A percentile compares a stretch with the other conserved stretches of the same genome.
Evolutionary conservation across 164 flowering plant genomes (phyloP).

Genomic region (Macadamia tetraphylla): DNA sequence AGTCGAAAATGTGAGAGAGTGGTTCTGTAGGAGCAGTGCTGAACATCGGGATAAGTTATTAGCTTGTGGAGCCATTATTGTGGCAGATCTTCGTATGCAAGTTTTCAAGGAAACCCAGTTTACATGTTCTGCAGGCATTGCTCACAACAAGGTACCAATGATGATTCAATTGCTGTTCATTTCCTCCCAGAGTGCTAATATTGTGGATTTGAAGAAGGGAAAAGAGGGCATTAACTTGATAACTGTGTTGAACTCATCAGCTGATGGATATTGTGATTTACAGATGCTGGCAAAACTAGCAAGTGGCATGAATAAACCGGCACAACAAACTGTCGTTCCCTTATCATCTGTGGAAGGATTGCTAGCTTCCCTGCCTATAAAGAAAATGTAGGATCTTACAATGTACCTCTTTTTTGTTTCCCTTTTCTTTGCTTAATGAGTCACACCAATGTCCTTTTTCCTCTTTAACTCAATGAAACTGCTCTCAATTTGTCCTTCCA

Average conservation of each 20-base stretch:
- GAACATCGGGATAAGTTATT: slow-evolving; percentile 72
- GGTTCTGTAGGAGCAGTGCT: slow-evolving; percentile 64
- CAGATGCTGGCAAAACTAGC: slow-evolving; percentile 98
- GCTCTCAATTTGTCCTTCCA: not conserved
- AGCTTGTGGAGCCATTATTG: slow-evolving; percentile 90
- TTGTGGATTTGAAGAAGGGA: too few relatives aligned
- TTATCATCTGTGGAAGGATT: slow-evolving; percentile 57
- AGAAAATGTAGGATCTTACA: slow-evolving; percentile 59
- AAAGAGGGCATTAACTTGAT: not conserved
- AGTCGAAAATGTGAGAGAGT: slow-evolving; percentile 47
- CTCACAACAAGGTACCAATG: slow-evolving; percentile 79
- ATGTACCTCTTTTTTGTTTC: not conserved
- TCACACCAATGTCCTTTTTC: not conserved
- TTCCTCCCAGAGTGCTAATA: not conserved
- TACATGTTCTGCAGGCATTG: slow-evolving; percentile 98
- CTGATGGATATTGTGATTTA: slow-evolving; percentile 14
- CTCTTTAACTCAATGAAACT: not conserved
- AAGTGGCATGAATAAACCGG: slow-evolving; percentile 94
- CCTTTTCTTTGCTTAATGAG: not conserved
- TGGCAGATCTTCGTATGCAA: slow-evolving; percentile 79
- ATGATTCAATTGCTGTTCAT: not conserved
- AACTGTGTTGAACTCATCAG: slow-evolving; percentile 2
- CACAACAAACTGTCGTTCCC: slow-evolving; percentile 94
- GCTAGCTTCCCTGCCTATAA: slow-evolving; percentile 71
- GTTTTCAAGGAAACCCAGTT: slow-evolving; percentile 76